Evolutionary conservation across 306 rosid genomes (phyloP), one percentile per base, ranked within the genome.

Genomic region (Medicago ruthenica): DNA sequence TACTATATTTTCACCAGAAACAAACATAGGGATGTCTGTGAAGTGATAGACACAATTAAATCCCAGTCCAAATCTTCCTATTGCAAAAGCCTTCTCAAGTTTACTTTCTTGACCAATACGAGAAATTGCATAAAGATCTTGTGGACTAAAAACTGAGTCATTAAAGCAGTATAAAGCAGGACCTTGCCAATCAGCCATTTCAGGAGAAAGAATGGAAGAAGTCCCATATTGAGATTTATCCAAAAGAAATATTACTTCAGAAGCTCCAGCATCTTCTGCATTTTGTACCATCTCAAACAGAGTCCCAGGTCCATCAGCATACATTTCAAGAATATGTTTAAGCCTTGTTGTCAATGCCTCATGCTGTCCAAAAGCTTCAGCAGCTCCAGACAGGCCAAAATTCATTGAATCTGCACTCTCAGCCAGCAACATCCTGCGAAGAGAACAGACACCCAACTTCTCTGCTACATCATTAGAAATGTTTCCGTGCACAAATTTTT

Each of bases 111-210:
- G 98, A 79, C 98, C 98, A 78, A 94, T 92, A 77, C 98, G 98
- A 74, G 98, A 92, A 86, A 94, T 94, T 84, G 98, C 97, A 92
- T 94, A 94, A 61, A 94, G 97, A 86, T 94, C 98, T 84, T 94
- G 98, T 0, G 98, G 82, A 81, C 93, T 90, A 73, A 94, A 94
- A 79, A 94, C 87, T 18, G 97, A 94, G 75, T 94, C 89, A 81
- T 94, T 94, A 75, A 87, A 94, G 86, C 96, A 94, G 82, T 94
- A 94, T 73, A 94, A 80, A 45, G 98, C 96, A 85, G 97, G 97
- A 62, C 98, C 98, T 90, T 92, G 97, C 98, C 97, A 94, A 79
- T 94, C 97, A 51, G 96, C 96, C 98, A 94, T 94, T 90, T 94
- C 98, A 71, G 97, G 98, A 82, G 98, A 94, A 50, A 94, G 97